Percentiles rank a stretch among this genome's conserved stretches.
Evolutionary conservation across 1,139 yeast species (phyloP).

Genomic region (Yamadazyma mexicana): DNA sequence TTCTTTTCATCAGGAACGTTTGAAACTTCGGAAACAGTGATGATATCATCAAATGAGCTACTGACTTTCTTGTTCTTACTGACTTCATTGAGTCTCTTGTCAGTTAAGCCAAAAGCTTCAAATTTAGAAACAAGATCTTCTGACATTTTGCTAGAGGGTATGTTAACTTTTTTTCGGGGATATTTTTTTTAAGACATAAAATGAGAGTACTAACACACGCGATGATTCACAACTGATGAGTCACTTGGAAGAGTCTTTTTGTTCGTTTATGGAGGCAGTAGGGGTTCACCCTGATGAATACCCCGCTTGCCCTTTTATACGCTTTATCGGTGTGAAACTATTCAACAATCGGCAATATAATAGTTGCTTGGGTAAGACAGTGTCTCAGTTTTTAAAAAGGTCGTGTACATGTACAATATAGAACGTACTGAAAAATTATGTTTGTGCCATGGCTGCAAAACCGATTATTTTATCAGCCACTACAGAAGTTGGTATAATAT

Average conservation of each 20-base stretch:
- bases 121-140: constrained; percentile 47
- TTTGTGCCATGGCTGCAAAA: too few species aligned
- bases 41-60: constrained; percentile 59
- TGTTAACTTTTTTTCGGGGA: neutral
- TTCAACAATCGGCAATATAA: neutral
- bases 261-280: too few species aligned
- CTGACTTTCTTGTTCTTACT: constrained; percentile 84
- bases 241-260: too few species aligned
- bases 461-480: too few species aligned
- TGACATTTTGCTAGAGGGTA: constrained; percentile 12
- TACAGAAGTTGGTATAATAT: too few species aligned
- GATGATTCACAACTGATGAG: neutral
- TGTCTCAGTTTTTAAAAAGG: too few species aligned
- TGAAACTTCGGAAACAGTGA: constrained; percentile 30
- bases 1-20: constrained; percentile 44
- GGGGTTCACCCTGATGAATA: too few species aligned
- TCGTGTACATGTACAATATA: too few species aligned
- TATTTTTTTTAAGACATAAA: neutral
- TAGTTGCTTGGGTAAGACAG: too few species aligned
- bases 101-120: constrained; percentile 66
- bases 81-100: constrained; percentile 70
- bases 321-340: too few species aligned
- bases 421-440: too few species aligned
- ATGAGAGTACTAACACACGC: neutral
- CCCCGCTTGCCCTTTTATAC: too few species aligned